A percentile compares a stretch with the other conserved stretches of the same genome.
Conservation (phyloP, 345 rosid genomes). For the Heritiera fomes region DNA sequence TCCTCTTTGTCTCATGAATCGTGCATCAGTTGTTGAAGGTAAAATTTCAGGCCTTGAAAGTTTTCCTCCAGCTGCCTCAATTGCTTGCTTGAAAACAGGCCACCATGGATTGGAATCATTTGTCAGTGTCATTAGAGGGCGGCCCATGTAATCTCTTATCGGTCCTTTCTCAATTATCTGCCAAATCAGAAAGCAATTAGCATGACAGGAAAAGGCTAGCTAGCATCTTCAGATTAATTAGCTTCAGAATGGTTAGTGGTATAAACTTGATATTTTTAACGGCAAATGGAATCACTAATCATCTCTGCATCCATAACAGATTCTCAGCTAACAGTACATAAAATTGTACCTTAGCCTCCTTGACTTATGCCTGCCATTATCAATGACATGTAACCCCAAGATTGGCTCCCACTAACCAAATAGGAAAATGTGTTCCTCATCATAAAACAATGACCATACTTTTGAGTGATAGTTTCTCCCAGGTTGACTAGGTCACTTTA, state of each 20-base stretch:
- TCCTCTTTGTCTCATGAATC: conserved; percentile 57
- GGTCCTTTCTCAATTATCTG: conserved; percentile 66
- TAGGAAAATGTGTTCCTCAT: not conserved
- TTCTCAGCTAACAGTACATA: not conserved
- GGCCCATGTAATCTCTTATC: conserved; percentile 56
- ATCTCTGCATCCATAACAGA: not conserved
- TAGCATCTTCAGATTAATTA: not conserved
- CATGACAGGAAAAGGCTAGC: not conserved
- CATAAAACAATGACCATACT: not conserved
- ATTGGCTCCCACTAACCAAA: not conserved
- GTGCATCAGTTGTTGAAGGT: conserved; percentile 87
- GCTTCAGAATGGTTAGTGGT: not conserved
- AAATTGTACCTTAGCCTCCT: not conserved
- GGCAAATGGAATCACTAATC: not conserved
- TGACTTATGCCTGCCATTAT: not conserved
- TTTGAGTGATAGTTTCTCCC: not conserved
- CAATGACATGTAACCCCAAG: not conserved
- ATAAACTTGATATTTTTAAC: not conserved
- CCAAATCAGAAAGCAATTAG: conserved; percentile 19
- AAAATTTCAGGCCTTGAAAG: conserved; percentile 83
- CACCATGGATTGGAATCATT: conserved; percentile 92
- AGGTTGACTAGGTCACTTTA: not conserved
- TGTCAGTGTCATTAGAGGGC: conserved; percentile 61
- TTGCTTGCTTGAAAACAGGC: conserved; percentile 68
- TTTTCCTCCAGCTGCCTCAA: conserved; percentile 70